These are phyloP conservation scores for Pythium oligandrum DNA, from an alignment of 352 stramenopile genomes.

Conservation along the genomic window DNA sequence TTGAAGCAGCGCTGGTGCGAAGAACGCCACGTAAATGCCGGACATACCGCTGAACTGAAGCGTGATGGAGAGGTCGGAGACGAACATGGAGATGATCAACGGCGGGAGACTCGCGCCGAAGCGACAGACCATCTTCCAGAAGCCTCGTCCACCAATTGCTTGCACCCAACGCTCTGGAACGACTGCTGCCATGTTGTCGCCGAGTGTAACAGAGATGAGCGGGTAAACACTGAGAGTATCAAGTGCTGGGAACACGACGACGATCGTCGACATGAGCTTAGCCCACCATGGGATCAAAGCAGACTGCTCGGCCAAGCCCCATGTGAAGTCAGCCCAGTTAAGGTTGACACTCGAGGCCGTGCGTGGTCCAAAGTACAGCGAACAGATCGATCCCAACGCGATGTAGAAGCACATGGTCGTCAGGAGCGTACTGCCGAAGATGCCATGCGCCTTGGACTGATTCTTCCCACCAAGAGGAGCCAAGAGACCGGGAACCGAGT, in stretches of 20 bases:
- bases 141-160: conserved; percentile 23
- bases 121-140: conserved; percentile 75
- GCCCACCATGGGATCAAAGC: conserved; percentile 51
- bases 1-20: conserved; percentile 69
- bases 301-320: conserved; percentile 52
- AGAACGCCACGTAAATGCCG: conserved; percentile 80
- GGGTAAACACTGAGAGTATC: conserved; percentile 90
- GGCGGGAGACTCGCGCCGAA: conserved; percentile 75
- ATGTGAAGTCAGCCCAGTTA: conserved; percentile 89
- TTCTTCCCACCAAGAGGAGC: conserved; percentile 58
- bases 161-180: conserved; percentile 36
- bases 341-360: conserved; percentile 85
- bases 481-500: conserved; percentile 85
- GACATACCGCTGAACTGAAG: conserved; percentile 82
- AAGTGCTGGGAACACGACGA: conserved; percentile 86
- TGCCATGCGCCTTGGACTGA: conserved; percentile 46
- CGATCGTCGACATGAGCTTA: conserved; percentile 65
- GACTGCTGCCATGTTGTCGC: conserved; percentile 82
- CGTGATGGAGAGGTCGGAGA: conserved; percentile 82
- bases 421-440: conserved; percentile 77
- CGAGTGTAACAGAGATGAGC: conserved; percentile 90
- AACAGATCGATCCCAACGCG: conserved; percentile 61
- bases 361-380: conserved; percentile 81
- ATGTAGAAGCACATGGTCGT: conserved; percentile 88
- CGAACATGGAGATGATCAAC: conserved; percentile 71